Base-by-base conservation (phyloP, 2,329 filamentous ascomycete species). In the Aciculosporium take region DNA sequence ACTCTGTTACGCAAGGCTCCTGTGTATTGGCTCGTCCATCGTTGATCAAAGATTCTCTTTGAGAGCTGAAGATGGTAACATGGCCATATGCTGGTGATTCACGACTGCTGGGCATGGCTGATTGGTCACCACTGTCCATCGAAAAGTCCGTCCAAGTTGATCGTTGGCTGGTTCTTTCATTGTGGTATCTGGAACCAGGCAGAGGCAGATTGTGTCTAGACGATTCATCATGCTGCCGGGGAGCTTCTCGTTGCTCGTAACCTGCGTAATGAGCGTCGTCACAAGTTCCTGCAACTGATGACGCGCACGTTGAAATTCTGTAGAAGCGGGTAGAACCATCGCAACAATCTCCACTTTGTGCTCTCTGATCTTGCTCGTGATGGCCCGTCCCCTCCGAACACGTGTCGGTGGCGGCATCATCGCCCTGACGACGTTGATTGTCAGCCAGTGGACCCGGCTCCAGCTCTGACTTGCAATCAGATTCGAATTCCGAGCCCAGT, bases 131-230 rank as follows among this genome's bases (percentile, higher is more conserved):
- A 44, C 70, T 76, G 13, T 72, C 71, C 8, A 76, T 59, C 0
- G 73, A 74, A 45, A 72, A 69, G 50, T 78, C 73, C 21, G 74
- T 77, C 74, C 74, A 78, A n/a, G 65, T 61, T 2, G 73, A 75
- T 41, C 70, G 67, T 37, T 74, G 69, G 46, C 73, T 77, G 17
- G 60, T 56, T 29, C 72, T 64, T 44, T 74, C 54, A 62, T 45
- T 60, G 56, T 32, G 65, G 56, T 39, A 63, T 53, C 38, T 64
- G 51, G 48, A 64, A 54, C 38, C 63, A 10, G 72, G 72, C 12
- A 74, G 63, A 39, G 60, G 57, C 7, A 76, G 59, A 42, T 62
- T 69, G 41, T 63, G 63, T 12, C 66, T 60, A 17, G 63, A 62
- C 35, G 64, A 63, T 4, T 59, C 47, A 9, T 45, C 53, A 9